A percentile compares a stretch with the other conserved stretches of the same genome.
phyloP scores from a whole-genome alignment of 108 stramenopile species.

The Cyclotella sp. region DNA sequence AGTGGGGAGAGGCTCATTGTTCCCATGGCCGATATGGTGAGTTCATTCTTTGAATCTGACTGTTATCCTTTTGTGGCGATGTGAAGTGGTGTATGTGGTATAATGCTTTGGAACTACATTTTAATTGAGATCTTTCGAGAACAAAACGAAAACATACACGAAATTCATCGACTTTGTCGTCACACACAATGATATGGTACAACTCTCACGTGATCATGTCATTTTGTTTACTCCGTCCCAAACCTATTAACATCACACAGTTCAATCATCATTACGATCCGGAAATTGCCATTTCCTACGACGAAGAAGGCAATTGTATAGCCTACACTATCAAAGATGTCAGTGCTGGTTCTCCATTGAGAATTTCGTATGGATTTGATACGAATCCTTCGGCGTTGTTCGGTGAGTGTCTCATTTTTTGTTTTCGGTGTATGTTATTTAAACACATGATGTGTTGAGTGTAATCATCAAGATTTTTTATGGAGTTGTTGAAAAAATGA shows the following conservation, averaged over 20 bases:
- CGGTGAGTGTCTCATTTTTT: conserved; percentile 11
- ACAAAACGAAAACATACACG: too few species aligned
- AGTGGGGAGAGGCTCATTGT: conserved; percentile 52
- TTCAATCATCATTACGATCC: conserved; percentile 62
- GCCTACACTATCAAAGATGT: conserved; percentile 57
- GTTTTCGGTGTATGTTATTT: not conserved
- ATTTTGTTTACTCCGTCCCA: not conserved
- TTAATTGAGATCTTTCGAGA: too few species aligned
- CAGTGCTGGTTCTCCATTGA: conserved; percentile 62
- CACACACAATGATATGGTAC: too few species aligned
- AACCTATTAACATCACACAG: not conserved
- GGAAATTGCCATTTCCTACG: conserved; percentile 57
- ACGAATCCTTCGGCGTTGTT: conserved; percentile 67
- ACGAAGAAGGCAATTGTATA: conserved; percentile 62
- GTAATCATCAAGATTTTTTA: too few species aligned
- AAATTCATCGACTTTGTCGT: too few species aligned
- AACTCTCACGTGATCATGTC: not conserved
- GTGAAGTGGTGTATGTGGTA: not conserved
- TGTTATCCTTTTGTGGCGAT: not conserved
- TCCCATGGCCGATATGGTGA: conserved; percentile 66
- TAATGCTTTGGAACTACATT: not conserved
- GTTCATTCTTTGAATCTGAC: not conserved
- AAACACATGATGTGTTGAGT: not conserved
- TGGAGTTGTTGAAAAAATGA: too few species aligned
- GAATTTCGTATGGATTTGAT: conserved; percentile 56